These are phyloP conservation scores for Alternaria sp. DNA, from an alignment of 2,329 filamentous ascomycete species.

Conservation along the genomic window DNA sequence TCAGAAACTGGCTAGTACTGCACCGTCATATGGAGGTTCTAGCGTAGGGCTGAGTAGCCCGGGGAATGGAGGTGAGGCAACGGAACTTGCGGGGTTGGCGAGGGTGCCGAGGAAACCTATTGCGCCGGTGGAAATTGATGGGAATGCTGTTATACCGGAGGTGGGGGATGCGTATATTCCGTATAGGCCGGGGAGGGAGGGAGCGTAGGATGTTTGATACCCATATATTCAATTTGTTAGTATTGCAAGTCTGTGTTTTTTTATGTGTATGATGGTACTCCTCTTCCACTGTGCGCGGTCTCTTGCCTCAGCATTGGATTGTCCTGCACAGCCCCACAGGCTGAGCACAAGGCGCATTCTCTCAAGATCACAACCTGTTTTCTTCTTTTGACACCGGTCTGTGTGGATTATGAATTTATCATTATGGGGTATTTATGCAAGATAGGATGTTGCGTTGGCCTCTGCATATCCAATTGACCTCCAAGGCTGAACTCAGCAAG, in stretches of 20 bases:
- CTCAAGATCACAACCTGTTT: too few species aligned
- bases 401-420: too few species aligned
- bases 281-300: background rate
- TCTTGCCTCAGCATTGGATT: too few species aligned
- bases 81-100: constrained; percentile 22
- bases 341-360: too few species aligned
- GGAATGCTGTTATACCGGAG: constrained; percentile 14
- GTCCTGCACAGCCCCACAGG: too few species aligned
- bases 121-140: constrained; percentile 27
- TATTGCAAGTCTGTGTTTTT: too few species aligned
- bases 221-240: background rate
- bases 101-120: constrained; percentile 26
- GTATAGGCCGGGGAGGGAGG: constrained; percentile 10
- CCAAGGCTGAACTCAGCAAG: background rate
- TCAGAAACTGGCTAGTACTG: constrained; percentile 2
- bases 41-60: background rate
- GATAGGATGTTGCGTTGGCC: background rate
- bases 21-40: background rate
- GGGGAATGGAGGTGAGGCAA: background rate
- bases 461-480: background rate
- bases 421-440: too few species aligned
- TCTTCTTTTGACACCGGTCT: too few species aligned
- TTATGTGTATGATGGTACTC: background rate
- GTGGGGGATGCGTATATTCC: constrained; percentile 21
- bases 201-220: background rate